Evolutionary conservation across 2,329 filamentous ascomycete genomes (phyloP), one percentile per base, ranked within the genome.

Genomic region (Cladosporium sphaerospermum): DNA sequence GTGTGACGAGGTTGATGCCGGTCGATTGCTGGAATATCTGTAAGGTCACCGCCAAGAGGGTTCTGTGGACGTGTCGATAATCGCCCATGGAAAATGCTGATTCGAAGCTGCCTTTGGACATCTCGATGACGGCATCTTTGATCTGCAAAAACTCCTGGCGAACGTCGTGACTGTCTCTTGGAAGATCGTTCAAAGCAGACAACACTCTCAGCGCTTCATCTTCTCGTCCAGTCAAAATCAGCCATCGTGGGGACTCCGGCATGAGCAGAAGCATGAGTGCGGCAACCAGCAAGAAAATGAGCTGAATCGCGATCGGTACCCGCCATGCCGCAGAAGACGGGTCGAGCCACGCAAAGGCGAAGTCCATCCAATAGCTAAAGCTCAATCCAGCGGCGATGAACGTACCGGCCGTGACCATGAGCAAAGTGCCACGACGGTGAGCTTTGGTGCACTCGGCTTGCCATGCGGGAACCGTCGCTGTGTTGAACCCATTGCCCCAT

Each of bases 341-440:
- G 4, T 62, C 60, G 4, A 64, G 52, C 57, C 59, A 67, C 28
- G 61, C 59, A 32, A 67, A 64, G n/a, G 55, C 64, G 33, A 65
- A 65, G 37, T 57, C 62, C 39, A 69, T 60, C 67, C 68, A 71
- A 59, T 76, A 75, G 42, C 68, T 68, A 23, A 75, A 58, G 58
- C 72, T 69, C 33, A 75, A 64, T 37, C 74, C 73, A 33, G 70
- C 71, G 3, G 73, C 71, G 42, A 75, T 75, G 28, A 73, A 67
- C 2, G 73, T 72, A 8, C 73, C 72, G 40, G 74, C 72, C 16
- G 73, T 71, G 13, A 76, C 72, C 71, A 76, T 74, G 48, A 76
- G 69, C 59, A 75, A 66, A 32, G 73, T 73, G 5, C 73, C 74
- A 56, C 72, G 65, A 13, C 72, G 67, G 57, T 76, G 73, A 0